Conservation (phyloP, 179 eudicot species). For the Amaranthus tricolor region DNA sequence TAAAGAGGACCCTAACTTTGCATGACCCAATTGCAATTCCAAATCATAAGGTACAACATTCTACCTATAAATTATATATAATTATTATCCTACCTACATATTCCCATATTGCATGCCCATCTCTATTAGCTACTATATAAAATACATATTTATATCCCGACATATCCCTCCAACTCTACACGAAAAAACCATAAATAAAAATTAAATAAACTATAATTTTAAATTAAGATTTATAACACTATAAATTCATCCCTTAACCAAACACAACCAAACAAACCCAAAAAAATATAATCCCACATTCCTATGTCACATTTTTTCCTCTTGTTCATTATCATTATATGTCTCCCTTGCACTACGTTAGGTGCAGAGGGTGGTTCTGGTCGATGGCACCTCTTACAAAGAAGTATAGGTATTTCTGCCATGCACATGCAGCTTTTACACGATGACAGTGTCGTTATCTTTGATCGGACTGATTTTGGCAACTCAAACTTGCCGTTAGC, state of each 20-base stretch:
- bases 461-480: slow-evolving; percentile 61
- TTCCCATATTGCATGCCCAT: background rate
- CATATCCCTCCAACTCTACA: too few species aligned
- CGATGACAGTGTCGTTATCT: slow-evolving; percentile 58
- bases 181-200: too few species aligned
- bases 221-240: too few species aligned
- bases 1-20: background rate
- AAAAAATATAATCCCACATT: background rate
- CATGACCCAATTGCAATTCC: background rate
- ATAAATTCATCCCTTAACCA: background rate
- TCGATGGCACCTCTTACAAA: slow-evolving; percentile 45
- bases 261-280: background rate
- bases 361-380: slow-evolving; percentile 23
- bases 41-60: background rate
- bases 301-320: background rate
- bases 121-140: background rate
- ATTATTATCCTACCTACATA: background rate
- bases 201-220: too few species aligned
- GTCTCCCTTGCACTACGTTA: background rate
- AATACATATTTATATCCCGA: too few species aligned
- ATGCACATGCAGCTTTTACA: slow-evolving; percentile 87
- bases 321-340: background rate
- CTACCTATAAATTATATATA: background rate
- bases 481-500: slow-evolving; percentile 52
- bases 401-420: slow-evolving; percentile 61